phyloP scores from a whole-genome alignment of 495 filamentous ascomycete species.

The Xanthoparmelia taractica region DNA sequence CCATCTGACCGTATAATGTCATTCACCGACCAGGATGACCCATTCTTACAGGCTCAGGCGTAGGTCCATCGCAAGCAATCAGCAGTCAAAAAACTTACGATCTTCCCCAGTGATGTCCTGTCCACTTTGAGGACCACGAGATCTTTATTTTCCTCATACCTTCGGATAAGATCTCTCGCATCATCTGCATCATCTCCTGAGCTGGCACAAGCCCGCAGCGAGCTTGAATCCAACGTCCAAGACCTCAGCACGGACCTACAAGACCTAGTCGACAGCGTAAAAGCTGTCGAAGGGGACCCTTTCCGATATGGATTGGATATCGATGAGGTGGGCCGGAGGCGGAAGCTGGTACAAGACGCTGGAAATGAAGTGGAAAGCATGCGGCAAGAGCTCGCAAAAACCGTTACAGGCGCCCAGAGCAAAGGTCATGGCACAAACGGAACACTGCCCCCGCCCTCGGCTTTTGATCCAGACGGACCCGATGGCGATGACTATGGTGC shows the following conservation, averaged over 20 bases:
- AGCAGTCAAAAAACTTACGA: constrained; percentile 11
- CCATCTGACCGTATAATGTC: constrained; percentile 40
- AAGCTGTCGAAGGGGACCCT: constrained; percentile 82
- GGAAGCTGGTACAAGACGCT: constrained; percentile 81
- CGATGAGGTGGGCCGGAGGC: constrained; percentile 71
- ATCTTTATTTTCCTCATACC: constrained; percentile 85
- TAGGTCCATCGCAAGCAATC: constrained; percentile 34
- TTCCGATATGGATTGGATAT: constrained; percentile 80
- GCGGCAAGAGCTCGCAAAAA: constrained; percentile 63
- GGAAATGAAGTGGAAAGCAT: constrained; percentile 82
- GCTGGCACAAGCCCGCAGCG: constrained; percentile 69
- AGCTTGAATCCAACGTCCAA: constrained; percentile 69
- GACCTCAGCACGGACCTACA: constrained; percentile 78
- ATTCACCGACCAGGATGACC: constrained; percentile 68
- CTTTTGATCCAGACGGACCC: constrained; percentile 48
- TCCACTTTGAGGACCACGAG: constrained; percentile 69
- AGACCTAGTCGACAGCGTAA: constrained; percentile 82
- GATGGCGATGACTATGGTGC: constrained; percentile 65
- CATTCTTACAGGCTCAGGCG: constrained; percentile 91
- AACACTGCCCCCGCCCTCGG: constrained; percentile 61
- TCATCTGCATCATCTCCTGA: constrained; percentile 69
- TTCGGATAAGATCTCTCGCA: constrained; percentile 84
- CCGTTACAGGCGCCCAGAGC: constrained; percentile 21
- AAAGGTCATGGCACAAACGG: constrained; percentile 25
- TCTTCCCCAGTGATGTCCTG: constrained; percentile 66